Evolutionary conservation across 2,329 filamentous ascomycete genomes (phyloP).

Genomic region (Chlorencoelia australis): DNA sequence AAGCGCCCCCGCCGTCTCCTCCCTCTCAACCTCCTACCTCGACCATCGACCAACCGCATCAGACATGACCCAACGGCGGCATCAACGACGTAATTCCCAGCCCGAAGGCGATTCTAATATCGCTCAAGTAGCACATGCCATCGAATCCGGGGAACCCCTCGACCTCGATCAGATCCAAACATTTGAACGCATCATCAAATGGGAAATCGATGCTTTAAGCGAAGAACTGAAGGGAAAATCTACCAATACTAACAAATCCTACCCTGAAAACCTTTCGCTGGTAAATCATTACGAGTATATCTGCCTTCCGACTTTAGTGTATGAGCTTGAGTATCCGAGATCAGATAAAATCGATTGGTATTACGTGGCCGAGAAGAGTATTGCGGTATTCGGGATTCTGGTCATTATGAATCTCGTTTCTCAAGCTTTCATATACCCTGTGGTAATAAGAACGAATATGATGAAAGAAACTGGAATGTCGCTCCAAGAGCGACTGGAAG

Average conservation of each 20-base stretch:
- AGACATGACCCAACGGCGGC: constrained; percentile 33
- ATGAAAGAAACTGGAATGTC: constrained; percentile 59
- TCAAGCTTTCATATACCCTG: constrained; percentile 68
- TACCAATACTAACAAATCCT: constrained; percentile 38
- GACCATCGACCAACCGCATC: constrained; percentile 32
- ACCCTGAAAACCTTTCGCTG: constrained; percentile 60
- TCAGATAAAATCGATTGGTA: constrained; percentile 59
- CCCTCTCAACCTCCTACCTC: constrained; percentile 38
- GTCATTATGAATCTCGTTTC: constrained; percentile 72
- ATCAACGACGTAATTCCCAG: constrained; percentile 23
- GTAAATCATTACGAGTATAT: constrained; percentile 63
- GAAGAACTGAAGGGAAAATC: constrained; percentile 49
- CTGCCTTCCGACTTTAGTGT: constrained; percentile 65
- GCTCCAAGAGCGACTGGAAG: constrained; percentile 47
- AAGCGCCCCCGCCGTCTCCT: constrained; percentile 32
- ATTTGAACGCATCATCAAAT: constrained; percentile 56
- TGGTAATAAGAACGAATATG: constrained; percentile 54
- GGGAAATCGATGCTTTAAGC: constrained; percentile 51
- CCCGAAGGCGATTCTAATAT: constrained; percentile 36
- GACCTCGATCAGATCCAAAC: constrained; percentile 50
- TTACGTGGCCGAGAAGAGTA: constrained; percentile 63
- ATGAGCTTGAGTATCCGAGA: constrained; percentile 71
- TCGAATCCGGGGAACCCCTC: constrained; percentile 50
- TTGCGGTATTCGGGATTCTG: constrained; percentile 61
- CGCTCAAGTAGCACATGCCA: constrained; percentile 48